Evolutionary conservation across 352 stramenopile genomes (phyloP).

Genomic region (Albugo laibachii): DNA sequence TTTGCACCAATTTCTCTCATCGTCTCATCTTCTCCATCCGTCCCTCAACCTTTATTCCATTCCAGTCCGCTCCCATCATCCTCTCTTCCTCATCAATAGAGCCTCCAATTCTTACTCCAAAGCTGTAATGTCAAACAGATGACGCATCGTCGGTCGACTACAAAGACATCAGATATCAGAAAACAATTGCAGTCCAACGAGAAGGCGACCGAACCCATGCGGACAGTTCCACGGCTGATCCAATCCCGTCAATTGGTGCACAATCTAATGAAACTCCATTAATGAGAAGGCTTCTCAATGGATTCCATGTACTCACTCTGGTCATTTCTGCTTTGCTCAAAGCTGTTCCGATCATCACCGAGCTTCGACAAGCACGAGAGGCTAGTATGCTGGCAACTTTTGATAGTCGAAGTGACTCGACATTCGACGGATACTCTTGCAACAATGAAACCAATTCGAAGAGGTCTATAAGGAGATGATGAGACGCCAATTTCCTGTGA

Average conservation of each 20-base stretch:
- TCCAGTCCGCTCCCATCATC: no score
- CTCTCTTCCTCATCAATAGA: no score
- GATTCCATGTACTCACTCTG: conserved; percentile 20
- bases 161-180: background rate
- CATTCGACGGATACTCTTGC: conserved; percentile 30
- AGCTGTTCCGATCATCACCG: conserved; percentile 94
- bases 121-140: conserved; percentile 27
- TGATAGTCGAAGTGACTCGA: conserved; percentile 61
- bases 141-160: conserved; percentile 48
- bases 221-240: conserved; percentile 94
- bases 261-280: conserved; percentile 20
- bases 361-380: conserved; percentile 83
- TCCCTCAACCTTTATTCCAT: no score
- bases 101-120: no score
- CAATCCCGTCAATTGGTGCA: conserved; percentile 76
- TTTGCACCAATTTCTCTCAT: no score
- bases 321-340: conserved; percentile 86
- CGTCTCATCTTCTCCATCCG: no score
- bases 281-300: background rate
- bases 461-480: conserved; percentile 35
- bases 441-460: conserved; percentile 75
- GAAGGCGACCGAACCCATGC: conserved; percentile 32
- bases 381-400: conserved; percentile 95
- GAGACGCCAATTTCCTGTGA: background rate
- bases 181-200: background rate